phyloP scores from a whole-genome alignment of 2,329 filamentous ascomycete genomes.

The Xylariaceae sp. region DNA sequence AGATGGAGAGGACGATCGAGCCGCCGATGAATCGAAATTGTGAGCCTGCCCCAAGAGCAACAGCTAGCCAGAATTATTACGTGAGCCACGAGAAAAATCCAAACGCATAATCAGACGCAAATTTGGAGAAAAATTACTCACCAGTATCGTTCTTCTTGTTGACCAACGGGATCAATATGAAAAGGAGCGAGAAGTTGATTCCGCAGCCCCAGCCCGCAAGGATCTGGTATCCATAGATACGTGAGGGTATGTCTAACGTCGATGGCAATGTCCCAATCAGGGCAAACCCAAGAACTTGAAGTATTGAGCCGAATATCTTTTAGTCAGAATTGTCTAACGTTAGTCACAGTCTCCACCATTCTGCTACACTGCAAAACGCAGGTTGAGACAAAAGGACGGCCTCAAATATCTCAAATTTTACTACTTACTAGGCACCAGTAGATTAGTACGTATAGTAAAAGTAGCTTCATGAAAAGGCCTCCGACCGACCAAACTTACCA shows the following conservation, averaged over 20 bases:
- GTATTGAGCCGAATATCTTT: conserved; percentile 5
- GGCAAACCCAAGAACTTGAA: conserved; percentile 16
- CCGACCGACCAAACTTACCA: too few species aligned
- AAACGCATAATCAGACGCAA: background rate
- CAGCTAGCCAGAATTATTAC: conserved; percentile 9
- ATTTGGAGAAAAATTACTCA: conserved; percentile 3
- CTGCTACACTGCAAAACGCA: too few species aligned
- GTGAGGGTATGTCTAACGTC: conserved; percentile 5
- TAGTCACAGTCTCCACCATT: too few species aligned
- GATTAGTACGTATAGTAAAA: too few species aligned
- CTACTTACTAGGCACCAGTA: too few species aligned
- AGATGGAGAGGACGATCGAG: conserved; percentile 15
- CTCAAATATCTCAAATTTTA: too few species aligned
- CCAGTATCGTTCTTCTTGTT: conserved; percentile 16
- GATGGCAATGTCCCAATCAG: conserved; percentile 11
- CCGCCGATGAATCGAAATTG: conserved; percentile 26
- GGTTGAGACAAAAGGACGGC: too few species aligned
- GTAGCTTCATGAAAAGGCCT: too few species aligned
- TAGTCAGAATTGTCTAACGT: too few species aligned
- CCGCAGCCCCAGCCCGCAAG: conserved; percentile 18
- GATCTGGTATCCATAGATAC: conserved; percentile 14
- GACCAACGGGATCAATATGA: conserved; percentile 14
- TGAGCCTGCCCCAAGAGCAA: conserved; percentile 17
- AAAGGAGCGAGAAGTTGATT: conserved; percentile 15
- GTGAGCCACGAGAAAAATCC: background rate